phyloP scores from a whole-genome alignment of 441 rosid genomes.

The Corymbia calophylla region DNA sequence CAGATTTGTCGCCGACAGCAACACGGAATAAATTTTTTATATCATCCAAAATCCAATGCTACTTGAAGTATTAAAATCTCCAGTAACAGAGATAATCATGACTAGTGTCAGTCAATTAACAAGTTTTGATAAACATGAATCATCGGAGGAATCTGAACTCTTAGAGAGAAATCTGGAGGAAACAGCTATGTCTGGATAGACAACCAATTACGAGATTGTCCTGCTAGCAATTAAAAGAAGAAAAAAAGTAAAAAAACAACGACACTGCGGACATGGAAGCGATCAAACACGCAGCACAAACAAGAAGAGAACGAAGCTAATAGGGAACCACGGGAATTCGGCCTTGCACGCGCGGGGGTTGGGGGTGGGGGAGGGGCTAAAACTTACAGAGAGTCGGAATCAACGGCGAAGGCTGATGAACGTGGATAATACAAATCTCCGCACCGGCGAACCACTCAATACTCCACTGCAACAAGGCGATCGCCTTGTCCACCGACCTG shows the following conservation, averaged over 20 bases:
- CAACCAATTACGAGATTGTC: neutral
- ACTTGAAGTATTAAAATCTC: neutral
- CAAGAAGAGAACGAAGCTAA: neutral
- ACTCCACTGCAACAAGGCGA: conserved; percentile 42
- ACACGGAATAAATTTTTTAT: neutral
- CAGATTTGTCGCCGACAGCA: neutral
- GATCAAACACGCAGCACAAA: neutral
- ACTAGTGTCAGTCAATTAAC: neutral
- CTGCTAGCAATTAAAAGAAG: neutral
- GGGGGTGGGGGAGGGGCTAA: neutral
- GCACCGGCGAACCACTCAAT: conserved; percentile 20
- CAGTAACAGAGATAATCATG: neutral
- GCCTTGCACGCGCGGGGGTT: neutral
- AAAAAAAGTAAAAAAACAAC: neutral
- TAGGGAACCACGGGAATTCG: neutral
- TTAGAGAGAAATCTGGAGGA: neutral
- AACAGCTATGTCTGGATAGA: neutral
- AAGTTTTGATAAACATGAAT: neutral
- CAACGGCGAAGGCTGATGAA: conserved; percentile 46
- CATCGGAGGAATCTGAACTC: neutral
- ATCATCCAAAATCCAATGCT: neutral
- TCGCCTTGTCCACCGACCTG: conserved; percentile 34
- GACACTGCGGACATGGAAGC: neutral
- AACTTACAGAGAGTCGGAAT: conserved; percentile 50
- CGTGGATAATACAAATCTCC: conserved; percentile 49